Percentiles rank a stretch among this genome's conserved stretches.
Conservation (phyloP, 345 rosid genomes). For the thale cress (Arabidopsis thaliana) region DNA sequence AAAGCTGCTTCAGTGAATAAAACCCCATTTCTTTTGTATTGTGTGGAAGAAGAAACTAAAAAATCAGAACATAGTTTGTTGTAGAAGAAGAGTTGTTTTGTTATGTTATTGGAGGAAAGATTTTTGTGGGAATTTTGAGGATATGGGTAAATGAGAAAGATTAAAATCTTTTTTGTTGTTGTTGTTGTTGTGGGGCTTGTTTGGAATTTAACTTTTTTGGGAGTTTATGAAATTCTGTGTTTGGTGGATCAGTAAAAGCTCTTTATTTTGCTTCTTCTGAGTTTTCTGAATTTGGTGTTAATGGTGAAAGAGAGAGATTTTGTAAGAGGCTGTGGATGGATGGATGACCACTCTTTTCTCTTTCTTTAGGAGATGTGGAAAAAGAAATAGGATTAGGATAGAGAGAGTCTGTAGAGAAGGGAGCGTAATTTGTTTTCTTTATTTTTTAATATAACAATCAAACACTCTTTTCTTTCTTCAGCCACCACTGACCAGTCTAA, state of each 20-base stretch:
- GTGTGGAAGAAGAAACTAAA: background rate
- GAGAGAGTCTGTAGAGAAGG: constrained; percentile 4
- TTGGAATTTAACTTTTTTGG: constrained; percentile 22
- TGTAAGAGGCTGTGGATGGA: background rate
- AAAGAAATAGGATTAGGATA: constrained; percentile 22
- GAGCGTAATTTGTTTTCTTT: background rate
- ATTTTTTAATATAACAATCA: background rate
- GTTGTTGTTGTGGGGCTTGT: constrained; percentile 11
- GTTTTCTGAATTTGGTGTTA: constrained; percentile 38
- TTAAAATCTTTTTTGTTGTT: constrained; percentile 12
- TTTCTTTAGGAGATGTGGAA: constrained; percentile 20
- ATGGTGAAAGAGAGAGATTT: constrained; percentile 35
- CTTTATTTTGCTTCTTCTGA: constrained; percentile 18
- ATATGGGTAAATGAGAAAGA: constrained; percentile 19
- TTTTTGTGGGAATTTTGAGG: constrained; percentile 10
- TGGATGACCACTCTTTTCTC: constrained; percentile 27
- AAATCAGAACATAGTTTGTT: constrained; percentile 56
- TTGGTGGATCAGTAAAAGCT: constrained; percentile 44
- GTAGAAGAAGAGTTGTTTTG: constrained; percentile 23
- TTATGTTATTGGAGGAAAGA: background rate
- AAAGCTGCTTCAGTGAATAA: constrained; percentile 46
- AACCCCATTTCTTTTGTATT: constrained; percentile 48
- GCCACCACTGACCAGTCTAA: constrained; percentile 30
- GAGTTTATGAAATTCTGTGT: constrained; percentile 37
- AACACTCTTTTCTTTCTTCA: constrained; percentile 9